Base-by-base conservation (phyloP, 805 yeast species). In the Ogataea pilisensis region DNA sequence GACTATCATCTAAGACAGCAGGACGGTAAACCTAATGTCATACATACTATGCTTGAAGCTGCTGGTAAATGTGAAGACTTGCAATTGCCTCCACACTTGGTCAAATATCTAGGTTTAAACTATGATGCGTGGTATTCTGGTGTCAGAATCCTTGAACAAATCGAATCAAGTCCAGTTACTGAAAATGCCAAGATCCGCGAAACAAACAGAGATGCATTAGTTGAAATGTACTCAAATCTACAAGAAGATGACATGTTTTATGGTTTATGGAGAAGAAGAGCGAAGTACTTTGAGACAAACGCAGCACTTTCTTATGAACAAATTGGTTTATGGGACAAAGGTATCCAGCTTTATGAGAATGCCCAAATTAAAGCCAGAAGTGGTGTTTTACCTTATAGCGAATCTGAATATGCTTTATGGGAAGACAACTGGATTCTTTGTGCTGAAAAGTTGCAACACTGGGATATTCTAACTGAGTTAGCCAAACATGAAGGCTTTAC, bases 401-500 rank as follows among this genome's bases (percentile, higher is more conserved):
- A 93, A 57, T 78, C 95, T 1, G 99, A 93, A 58, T 93, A 93
- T 54, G 81, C 93, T 0, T 69, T 93, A 26, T 93, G 99, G 99
- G 99, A 95, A 65, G 99, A 93, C 58, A 95, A 90, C 55, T 93
- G 99, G 99, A 89, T 93, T 42, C 66, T 86, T 29, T 90, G 99
- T 69, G 96, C 99, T 3, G 97, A 93, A 58, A 91, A 91, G 61
- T 69, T 93, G 31, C 99, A 93, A 58, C 97, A 93, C 50, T 93
- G 99, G 99, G 99, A 93, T 57, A 83, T 93, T 35, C 69, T 93
- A 44, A 91, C 99, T 0, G 99, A 93, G 55, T 70, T 95, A 24
- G 97, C 99, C 2, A 89, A 91, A 53, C 98, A 95, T 57, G 99
- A 95, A 69, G 97, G 97, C 0, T 95, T 91, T 59, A 89, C 97